Evolutionary conservation across 139 green algal species (phyloP), one percentile per base, ranked within the genome.

Genomic region (Astrephomene gubernaculifera): DNA sequence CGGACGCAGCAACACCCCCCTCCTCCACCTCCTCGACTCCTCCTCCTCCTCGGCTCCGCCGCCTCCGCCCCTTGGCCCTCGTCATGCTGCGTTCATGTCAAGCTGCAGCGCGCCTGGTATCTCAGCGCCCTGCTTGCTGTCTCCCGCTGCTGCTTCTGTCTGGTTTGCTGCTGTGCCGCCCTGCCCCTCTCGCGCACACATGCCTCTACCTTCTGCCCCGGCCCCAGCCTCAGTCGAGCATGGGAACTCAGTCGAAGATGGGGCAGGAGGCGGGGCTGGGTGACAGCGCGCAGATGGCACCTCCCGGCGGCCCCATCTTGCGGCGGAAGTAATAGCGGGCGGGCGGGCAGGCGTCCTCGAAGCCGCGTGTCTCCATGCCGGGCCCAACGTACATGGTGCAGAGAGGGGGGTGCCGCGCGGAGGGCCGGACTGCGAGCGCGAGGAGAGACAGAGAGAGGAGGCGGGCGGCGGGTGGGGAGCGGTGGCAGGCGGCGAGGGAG

Each of bases 381-480:
- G 88, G 83, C 0, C 88, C 84, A n/a, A 85, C 63, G 44, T 88
- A 91, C 88, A 91, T 91, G 65, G 81, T 79, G 84, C 88, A 91
- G 21, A 91, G 87, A 43, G 87, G 69, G 54, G 38, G 36, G 63
- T 71, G 78, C 43, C 36, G 78, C 36, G 64, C 60, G 61, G 78
- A 45, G 78, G 78, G 78, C 29, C 78, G 78, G 78, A 74, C 78
- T 84, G 78, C 78, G 60, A 14, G 4, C 44, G 60, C 33, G 43
- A 31, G 35, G 4, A 71, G 64, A 35, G 33, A n/a, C n/a, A n/a
- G 19, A 45, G 64, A 7, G 19, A 12, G 64, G 38, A 17, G 38
- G 68, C 38, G 25, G 24, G 24, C 39, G 39, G 24, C 24, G 39
- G 24, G 39, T 39, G 68, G 1, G 68, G 39, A 5, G 64, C 64